Evolutionary conservation across 257 asterid genomes (phyloP).

Genomic region (Plantago major): DNA sequence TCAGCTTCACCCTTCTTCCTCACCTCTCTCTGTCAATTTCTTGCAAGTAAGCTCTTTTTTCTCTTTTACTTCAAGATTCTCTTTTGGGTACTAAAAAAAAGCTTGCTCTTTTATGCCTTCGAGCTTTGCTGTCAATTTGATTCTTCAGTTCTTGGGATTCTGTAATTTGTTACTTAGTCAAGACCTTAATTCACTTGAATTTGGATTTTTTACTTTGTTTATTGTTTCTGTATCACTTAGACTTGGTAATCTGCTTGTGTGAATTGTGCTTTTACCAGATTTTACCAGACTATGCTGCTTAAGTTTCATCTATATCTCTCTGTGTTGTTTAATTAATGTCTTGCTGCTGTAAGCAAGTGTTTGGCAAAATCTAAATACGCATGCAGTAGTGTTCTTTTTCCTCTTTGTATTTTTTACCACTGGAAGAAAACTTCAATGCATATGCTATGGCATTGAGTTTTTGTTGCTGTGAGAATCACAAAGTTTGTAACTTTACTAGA

Average conservation of each 20-base stretch:
- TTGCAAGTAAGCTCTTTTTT: conserved; percentile 14
- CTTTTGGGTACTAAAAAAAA: conserved; percentile 6
- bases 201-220: conserved; percentile 11
- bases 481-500: too few relatives aligned
- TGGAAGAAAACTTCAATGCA: too few relatives aligned
- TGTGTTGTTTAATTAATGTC: neutral
- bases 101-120: conserved; percentile 3
- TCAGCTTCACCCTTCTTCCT: conserved; percentile 5
- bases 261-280: neutral
- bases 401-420: neutral
- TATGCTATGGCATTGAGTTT: neutral
- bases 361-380: neutral
- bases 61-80: neutral
- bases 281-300: conserved; percentile 11
- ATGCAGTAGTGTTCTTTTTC: neutral
- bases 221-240: neutral
- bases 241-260: too few relatives aligned
- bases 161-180: conserved; percentile 16
- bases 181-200: conserved; percentile 8
- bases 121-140: conserved; percentile 4
- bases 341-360: neutral
- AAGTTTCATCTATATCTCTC: neutral
- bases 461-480: neutral
- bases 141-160: conserved; percentile 12
- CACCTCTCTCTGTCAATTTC: conserved; percentile 6